A percentile compares a stretch with the other conserved stretches of the same genome.
These are phyloP conservation scores for Domatiomyces globalis DNA, from an alignment of 2,329 filamentous ascomycete genomes.

Conservation along the genomic window DNA sequence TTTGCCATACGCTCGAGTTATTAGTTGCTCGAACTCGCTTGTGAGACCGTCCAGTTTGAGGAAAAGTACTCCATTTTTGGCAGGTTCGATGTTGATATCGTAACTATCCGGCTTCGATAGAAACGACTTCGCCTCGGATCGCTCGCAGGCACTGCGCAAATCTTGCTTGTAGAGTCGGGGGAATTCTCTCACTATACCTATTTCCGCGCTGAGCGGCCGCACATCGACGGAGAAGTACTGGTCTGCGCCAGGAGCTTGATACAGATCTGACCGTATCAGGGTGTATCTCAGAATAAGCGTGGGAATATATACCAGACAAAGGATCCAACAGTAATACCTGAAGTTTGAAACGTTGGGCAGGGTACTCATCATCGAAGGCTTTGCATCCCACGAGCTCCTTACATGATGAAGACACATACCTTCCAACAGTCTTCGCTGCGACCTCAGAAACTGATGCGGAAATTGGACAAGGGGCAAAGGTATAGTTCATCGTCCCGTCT, in stretches of 20 bases:
- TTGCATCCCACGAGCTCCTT: slow-evolving; percentile 8
- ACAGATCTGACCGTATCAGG: slow-evolving; percentile 24
- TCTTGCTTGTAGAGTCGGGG: slow-evolving; percentile 36
- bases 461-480: slow-evolving; percentile 40
- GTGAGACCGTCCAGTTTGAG: slow-evolving; percentile 34
- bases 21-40: slow-evolving; percentile 30
- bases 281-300: neutral
- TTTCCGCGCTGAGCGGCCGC: slow-evolving; percentile 38
- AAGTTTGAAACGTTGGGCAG: neutral
- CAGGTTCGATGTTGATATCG: slow-evolving; percentile 49
- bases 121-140: slow-evolving; percentile 1
- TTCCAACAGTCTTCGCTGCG: slow-evolving; percentile 42
- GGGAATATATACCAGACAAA: neutral
- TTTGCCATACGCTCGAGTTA: slow-evolving; percentile 26
- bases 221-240: slow-evolving; percentile 45
- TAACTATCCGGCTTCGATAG: slow-evolving; percentile 39
- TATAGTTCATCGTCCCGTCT: slow-evolving; percentile 47
- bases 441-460: slow-evolving; percentile 38
- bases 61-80: slow-evolving; percentile 50
- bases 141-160: slow-evolving; percentile 22
- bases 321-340: neutral
- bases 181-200: slow-evolving; percentile 42
- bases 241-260: slow-evolving; percentile 23
- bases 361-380: slow-evolving; percentile 19
- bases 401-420: slow-evolving; percentile 40